A percentile compares a stretch with the other conserved stretches of the same genome.
Evolutionary conservation across 768 basidiomycete genomes (phyloP).

Genomic region (Amanita subjunquillea): DNA sequence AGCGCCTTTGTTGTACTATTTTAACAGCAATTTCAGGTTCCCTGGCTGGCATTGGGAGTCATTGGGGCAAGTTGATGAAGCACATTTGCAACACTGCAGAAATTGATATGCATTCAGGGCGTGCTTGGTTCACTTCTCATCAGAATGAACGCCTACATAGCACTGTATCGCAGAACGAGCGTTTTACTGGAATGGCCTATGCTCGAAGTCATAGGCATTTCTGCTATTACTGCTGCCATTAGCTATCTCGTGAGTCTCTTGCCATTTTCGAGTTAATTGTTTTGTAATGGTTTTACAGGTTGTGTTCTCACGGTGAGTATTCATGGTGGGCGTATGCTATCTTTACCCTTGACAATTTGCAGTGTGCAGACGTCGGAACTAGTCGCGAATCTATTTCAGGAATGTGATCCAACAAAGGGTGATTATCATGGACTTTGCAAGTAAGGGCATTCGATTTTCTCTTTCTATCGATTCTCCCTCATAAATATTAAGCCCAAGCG

Average conservation of each 20-base stretch:
- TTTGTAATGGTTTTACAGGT: slow-evolving; percentile 27
- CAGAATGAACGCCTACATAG: slow-evolving; percentile 52
- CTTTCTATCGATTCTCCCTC: neutral
- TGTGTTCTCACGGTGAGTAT: slow-evolving; percentile 48
- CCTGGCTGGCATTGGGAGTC: slow-evolving; percentile 57
- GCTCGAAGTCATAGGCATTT: slow-evolving; percentile 50
- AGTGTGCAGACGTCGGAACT: slow-evolving; percentile 73
- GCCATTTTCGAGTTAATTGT: neutral
- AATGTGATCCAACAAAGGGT: slow-evolving; percentile 60
- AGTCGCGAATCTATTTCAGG: slow-evolving; percentile 75
- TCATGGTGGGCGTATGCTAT: neutral
- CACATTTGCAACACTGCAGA: neutral
- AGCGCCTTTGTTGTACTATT: neutral
- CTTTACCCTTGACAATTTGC: slow-evolving; percentile 1
- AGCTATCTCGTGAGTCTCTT: slow-evolving; percentile 47
- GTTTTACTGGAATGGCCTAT: slow-evolving; percentile 50
- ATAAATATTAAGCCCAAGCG: slow-evolving; percentile 37
- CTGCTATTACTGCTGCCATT: slow-evolving; percentile 59
- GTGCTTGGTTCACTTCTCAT: slow-evolving; percentile 57
- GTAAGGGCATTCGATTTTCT: slow-evolving; percentile 25
- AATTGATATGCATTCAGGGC: slow-evolving; percentile 31
- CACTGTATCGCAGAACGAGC: slow-evolving; percentile 50
- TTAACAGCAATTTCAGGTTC: slow-evolving; percentile 32
- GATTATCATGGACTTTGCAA: slow-evolving; percentile 78
- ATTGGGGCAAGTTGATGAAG: slow-evolving; percentile 36